Base-by-base conservation (phyloP, 129 eudicot species). In the Saussurea involucrata region DNA sequence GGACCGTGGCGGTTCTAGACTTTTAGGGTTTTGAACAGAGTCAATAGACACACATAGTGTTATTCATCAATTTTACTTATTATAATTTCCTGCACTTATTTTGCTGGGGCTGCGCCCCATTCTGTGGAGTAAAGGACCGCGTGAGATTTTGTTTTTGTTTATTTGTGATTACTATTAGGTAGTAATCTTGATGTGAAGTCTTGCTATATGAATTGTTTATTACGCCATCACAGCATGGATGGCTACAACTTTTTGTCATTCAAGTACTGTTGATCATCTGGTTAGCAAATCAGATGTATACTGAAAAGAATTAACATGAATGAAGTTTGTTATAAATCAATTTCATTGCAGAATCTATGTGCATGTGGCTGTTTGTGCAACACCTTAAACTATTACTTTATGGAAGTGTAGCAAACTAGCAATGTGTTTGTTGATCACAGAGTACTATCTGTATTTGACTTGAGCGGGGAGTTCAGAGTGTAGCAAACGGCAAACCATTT, bases 11-110 rank as follows among this genome's bases (percentile, higher is more conserved):
- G 2, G 74, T 53, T 53, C 8, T 53, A 53, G 61, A 53, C 61
- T 49, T 49, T 55, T 77, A 68, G 81, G 81, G 75, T 68, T 76
- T 77, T 77, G 75, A 57, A 77, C 1, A 53, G 61, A 53, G 61
- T 49, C 61, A 18, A 53, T n/a, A 28, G 7, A 29, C 53, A 53
- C 67, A 33, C 36, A 15, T 2, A 76, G 11, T 55, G 22, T 77
- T 49, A 21, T 42, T 46, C 22, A 76, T 76, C 24, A 22, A 9
- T 12, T 64, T 63, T 32, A 64, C 29, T 75, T 75, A 9, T 27
- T 24, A 40, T 64, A 25, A 5, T 64, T 44, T 76, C 55, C 63
- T 17, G 63, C 40, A 10, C 29, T 75, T 24, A 63, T 11, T 61
- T 36, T 22, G 63, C 31, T 24, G 25, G 18, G 32, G 18, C 5